Evolutionary conservation across 2,329 filamentous ascomycete genomes (phyloP), one percentile per base, ranked within the genome.

Genomic region (Xylariaceae sp.): DNA sequence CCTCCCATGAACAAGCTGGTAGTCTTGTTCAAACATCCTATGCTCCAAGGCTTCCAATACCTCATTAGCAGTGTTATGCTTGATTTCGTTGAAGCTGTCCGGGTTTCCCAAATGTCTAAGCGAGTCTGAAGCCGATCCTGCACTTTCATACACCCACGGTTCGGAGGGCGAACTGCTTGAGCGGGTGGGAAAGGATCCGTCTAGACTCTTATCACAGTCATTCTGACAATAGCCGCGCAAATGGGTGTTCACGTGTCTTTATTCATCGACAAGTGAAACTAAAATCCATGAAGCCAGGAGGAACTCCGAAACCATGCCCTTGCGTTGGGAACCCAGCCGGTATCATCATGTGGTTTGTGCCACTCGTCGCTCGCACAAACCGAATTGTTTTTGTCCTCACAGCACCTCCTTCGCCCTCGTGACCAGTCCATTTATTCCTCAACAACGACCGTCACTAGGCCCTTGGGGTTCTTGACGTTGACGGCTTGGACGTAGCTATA

Each of bases 401-500:
- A 45, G 41, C 47, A 39, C 39, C 45, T 26, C 11, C 22, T 11
- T 11, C 22, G 11, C 11, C 22, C 6, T 11, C 22, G 11, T 26
- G 22, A 26, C 22, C 42, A 42, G 39, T 38, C 37, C 46, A 60
- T 65, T 76, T 82, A 79, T 67, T 84, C 80, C 73, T 84, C 81
- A 54, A 98, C 91, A 63, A 95, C 79, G 62, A 86, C 82, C 60
- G 93, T 98, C 68, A 87, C 82, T 62, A 98, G 85, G 72, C 93
- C 91, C 88, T 96, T 97, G 73, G 89, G 83, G 76, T 95, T 87
- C 88, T 97, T 95, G 69, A 97, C 90, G 75, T 96, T 96, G 71
- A 98, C 93, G 63, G 93, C 93, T 84, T 98, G 91, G 62, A 98
- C 93, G 77, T 95, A 96, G 73, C 87, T 93, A 86, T 97, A 98